Evolutionary conservation across 768 basidiomycete genomes (phyloP).

Genomic region (Termitomyces sp.): DNA sequence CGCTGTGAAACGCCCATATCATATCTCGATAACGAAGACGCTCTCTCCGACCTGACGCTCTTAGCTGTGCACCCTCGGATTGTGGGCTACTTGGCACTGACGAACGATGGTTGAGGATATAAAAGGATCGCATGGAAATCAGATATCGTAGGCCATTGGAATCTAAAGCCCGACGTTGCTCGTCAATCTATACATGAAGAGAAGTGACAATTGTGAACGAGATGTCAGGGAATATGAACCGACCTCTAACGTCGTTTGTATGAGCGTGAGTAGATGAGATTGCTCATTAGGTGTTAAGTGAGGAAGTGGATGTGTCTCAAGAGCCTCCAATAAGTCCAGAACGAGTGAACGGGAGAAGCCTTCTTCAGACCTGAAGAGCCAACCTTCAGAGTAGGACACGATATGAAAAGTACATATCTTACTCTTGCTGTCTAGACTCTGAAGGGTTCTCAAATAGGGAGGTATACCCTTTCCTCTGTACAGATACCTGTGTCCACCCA

Average conservation of each 20-base stretch:
- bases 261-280: conserved; percentile 77
- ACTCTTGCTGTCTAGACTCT: conserved; percentile 46
- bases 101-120: conserved; percentile 73
- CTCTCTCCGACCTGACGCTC: conserved; percentile 57
- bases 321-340: conserved; percentile 52
- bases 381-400: conserved; percentile 5
- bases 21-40: conserved; percentile 92
- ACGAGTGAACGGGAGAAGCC: conserved; percentile 63
- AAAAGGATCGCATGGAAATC: conserved; percentile 89
- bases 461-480: conserved; percentile 41
- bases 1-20: conserved; percentile 96
- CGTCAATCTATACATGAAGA: conserved; percentile 61
- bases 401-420: conserved; percentile 16
- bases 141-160: conserved; percentile 91
- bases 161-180: conserved; percentile 88
- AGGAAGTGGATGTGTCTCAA: conserved; percentile 64
- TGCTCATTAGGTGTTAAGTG: conserved; percentile 79
- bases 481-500: conserved; percentile 5
- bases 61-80: conserved; percentile 38
- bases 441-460: conserved; percentile 47
- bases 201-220: conserved; percentile 1
- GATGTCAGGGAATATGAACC: conserved; percentile 13
- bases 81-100: conserved; percentile 46
- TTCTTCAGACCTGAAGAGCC: conserved; percentile 39
- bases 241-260: conserved; percentile 86